Evolutionary conservation across 2,329 filamentous ascomycete genomes (phyloP).

Genomic region (Pseudogymnoascus sp.): DNA sequence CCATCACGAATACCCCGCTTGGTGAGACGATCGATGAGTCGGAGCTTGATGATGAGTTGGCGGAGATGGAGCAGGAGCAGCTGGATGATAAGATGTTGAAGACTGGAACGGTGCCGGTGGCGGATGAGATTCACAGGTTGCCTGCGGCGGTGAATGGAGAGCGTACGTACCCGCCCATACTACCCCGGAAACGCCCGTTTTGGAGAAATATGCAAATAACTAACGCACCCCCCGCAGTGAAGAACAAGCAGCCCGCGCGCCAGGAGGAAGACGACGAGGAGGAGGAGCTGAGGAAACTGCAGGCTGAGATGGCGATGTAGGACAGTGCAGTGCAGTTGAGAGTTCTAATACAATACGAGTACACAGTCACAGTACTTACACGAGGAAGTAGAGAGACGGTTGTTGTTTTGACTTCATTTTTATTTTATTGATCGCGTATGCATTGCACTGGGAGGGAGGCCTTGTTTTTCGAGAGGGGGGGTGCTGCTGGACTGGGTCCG

Average conservation of each 20-base stretch:
- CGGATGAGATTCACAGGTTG: slow-evolving; percentile 68
- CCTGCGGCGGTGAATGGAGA: slow-evolving; percentile 68
- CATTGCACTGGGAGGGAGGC: not conserved
- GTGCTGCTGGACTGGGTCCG: not conserved
- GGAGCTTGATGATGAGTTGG: slow-evolving; percentile 80
- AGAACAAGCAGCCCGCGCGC: slow-evolving; percentile 41
- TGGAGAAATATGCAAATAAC: too few relatives aligned
- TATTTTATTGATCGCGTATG: not conserved
- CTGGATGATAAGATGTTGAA: slow-evolving; percentile 91
- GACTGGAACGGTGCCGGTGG: slow-evolving; percentile 75
- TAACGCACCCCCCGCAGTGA: slow-evolving; percentile 32
- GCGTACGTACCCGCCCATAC: slow-evolving; percentile 47
- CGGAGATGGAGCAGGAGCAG: slow-evolving; percentile 80
- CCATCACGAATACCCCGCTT: slow-evolving; percentile 65
- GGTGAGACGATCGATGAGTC: slow-evolving; percentile 71
- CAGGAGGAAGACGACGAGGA: slow-evolving; percentile 88
- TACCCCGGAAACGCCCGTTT: too few relatives aligned
- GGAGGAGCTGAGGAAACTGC: slow-evolving; percentile 83
- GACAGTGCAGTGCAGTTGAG: slow-evolving; percentile 10
- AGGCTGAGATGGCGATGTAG: slow-evolving; percentile 96
- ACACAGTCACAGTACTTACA: not conserved
- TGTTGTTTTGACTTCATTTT: not conserved
- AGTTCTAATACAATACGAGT: not conserved
- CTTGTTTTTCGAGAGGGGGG: not conserved
- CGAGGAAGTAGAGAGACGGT: not conserved